Percentiles rank a stretch among this genome's conserved stretches.
Conservation (phyloP, 768 basidiomycete species). For the Pulveroboletus sp. region DNA sequence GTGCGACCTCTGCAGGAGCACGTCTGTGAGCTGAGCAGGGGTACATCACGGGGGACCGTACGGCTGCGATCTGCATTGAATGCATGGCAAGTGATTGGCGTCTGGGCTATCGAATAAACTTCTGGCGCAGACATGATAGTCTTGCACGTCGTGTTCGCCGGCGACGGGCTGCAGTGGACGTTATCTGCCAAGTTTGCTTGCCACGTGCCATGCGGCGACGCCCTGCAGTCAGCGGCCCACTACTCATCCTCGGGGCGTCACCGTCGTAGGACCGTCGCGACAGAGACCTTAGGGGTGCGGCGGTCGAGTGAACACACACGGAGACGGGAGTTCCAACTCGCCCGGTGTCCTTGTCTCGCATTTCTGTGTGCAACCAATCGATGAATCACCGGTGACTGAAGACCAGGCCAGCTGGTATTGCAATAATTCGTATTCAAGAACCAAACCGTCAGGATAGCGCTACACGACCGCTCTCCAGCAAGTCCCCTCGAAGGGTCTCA, state of each 20-base stretch:
- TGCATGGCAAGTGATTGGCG: constrained; percentile 82
- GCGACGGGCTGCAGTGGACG: background rate
- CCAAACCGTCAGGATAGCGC: background rate
- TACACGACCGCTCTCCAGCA: background rate
- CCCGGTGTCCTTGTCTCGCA: background rate
- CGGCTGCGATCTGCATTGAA: constrained; percentile 87
- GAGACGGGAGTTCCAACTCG: too few species aligned
- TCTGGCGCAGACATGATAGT: constrained; percentile 62
- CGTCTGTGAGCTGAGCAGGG: background rate
- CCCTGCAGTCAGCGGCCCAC: too few species aligned
- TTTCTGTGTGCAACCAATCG: too few species aligned
- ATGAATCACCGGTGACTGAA: too few species aligned
- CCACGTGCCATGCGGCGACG: constrained; percentile 8
- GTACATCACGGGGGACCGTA: constrained; percentile 39
- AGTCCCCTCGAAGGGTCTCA: background rate
- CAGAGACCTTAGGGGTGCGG: too few species aligned
- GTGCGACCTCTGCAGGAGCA: constrained; percentile 67
- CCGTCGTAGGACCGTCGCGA: too few species aligned
- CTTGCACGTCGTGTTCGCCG: background rate
- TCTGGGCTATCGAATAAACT: constrained; percentile 72
- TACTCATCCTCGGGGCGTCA: too few species aligned
- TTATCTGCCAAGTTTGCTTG: background rate
- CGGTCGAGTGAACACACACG: too few species aligned
- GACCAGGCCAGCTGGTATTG: too few species aligned
- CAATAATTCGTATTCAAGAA: background rate